Conservation (phyloP, 2,329 filamentous ascomycete genomes). For the Phialophora verrucosa region DNA sequence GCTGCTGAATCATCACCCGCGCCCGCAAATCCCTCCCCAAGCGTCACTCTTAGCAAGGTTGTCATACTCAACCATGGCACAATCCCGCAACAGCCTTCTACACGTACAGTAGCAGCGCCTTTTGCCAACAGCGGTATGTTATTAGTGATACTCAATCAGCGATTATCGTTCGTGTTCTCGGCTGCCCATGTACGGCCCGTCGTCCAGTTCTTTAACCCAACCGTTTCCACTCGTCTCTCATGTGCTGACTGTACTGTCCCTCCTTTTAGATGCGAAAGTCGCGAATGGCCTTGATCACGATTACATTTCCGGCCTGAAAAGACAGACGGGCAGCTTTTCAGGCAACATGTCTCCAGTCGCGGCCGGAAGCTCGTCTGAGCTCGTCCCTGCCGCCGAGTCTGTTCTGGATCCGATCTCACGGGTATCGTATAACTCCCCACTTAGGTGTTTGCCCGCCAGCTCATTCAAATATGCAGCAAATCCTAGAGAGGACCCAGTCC, state of each 20-base stretch:
- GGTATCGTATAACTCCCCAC: conserved; percentile 24
- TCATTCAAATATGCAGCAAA: conserved; percentile 55
- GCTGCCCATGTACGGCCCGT: not conserved
- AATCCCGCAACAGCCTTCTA: not conserved
- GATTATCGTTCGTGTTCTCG: not conserved
- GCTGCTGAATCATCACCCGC: conserved; percentile 9
- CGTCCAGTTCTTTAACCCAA: not conserved
- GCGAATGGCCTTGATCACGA: conserved; percentile 19
- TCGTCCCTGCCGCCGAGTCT: conserved; percentile 23
- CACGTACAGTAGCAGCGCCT: not conserved
- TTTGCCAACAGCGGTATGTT: conserved; percentile 18
- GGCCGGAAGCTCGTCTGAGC: conserved; percentile 27
- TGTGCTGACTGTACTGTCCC: conserved; percentile 34
- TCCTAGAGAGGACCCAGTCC: conserved; percentile 71
- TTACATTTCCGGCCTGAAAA: conserved; percentile 27
- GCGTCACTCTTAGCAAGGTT: not conserved
- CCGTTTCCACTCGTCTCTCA: not conserved
- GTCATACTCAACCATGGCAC: conserved; percentile 10
- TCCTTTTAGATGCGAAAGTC: conserved; percentile 28
- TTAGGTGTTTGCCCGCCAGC: conserved; percentile 13
- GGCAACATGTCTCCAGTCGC: conserved; percentile 30
- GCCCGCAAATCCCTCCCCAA: not conserved
- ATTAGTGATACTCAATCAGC: conserved; percentile 22
- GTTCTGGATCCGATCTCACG: conserved; percentile 35
- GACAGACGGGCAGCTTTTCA: conserved; percentile 7